These are phyloP conservation scores for Salisapilia sapeloensis DNA, from an alignment of 352 stramenopile genomes.

Conservation along the genomic window DNA sequence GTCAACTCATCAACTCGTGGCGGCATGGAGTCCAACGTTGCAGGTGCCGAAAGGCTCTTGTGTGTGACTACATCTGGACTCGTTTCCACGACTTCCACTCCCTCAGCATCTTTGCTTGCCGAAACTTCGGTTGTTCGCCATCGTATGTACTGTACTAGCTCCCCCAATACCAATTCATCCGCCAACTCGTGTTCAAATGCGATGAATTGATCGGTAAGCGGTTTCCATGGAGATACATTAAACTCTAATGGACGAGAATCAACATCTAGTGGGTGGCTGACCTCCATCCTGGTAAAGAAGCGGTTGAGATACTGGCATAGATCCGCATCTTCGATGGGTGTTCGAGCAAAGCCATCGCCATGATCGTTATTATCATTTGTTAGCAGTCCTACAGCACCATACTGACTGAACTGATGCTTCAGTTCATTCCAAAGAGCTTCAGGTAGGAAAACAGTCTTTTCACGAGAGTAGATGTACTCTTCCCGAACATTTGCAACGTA, in stretches of 20 bases:
- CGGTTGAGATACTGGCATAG: too few relatives aligned
- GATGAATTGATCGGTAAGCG: not conserved
- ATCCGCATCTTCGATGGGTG: too few relatives aligned
- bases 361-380: slow-evolving; percentile 1
- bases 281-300: too few relatives aligned
- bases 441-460: slow-evolving; percentile 16
- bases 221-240: not conserved
- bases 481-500: slow-evolving; percentile 30
- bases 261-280: too few relatives aligned
- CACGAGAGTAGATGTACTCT: slow-evolving; percentile 18
- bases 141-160: slow-evolving; percentile 44
- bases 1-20: too few relatives aligned
- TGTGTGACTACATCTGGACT: too few relatives aligned
- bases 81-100: too few relatives aligned
- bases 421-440: slow-evolving; percentile 33
- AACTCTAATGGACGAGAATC: too few relatives aligned
- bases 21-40: too few relatives aligned
- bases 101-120: too few relatives aligned
- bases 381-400: too few relatives aligned
- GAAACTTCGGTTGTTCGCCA: slow-evolving; percentile 15
- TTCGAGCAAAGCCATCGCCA: not conserved
- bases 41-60: too few relatives aligned
- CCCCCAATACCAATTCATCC: slow-evolving; percentile 27
- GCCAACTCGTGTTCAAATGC: slow-evolving; percentile 3
- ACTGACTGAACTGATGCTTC: slow-evolving; percentile 18